A percentile compares a stretch with the other conserved stretches of the same genome.
Conservation (phyloP, 768 basidiomycete species). For the Mycena pura region DNA sequence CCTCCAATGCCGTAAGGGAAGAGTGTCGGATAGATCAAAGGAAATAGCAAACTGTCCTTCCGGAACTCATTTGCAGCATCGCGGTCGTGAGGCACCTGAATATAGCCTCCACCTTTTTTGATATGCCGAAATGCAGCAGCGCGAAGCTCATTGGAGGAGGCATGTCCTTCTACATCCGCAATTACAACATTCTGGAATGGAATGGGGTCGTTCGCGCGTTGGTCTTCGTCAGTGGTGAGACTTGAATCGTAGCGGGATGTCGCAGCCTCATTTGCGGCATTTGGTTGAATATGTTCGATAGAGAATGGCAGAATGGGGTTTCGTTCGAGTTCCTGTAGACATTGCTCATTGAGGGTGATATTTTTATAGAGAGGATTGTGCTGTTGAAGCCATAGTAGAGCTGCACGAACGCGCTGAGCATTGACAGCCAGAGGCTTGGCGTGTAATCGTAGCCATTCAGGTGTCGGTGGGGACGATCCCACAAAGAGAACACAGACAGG, state of each 20-base stretch:
- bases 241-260: not conserved
- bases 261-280: not conserved
- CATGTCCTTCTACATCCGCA: constrained; percentile 31
- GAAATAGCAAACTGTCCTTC: constrained; percentile 28
- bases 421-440: constrained; percentile 5
- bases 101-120: constrained; percentile 20
- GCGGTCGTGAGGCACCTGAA: constrained; percentile 27
- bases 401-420: not conserved
- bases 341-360: not conserved
- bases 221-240: not conserved
- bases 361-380: constrained; percentile 10
- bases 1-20: constrained; percentile 36
- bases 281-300: constrained; percentile 1
- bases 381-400: constrained; percentile 1
- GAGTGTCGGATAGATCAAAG: constrained; percentile 33
- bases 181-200: constrained; percentile 13
- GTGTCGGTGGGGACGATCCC: not conserved
- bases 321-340: not conserved
- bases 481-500: constrained; percentile 8
- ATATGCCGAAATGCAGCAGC: constrained; percentile 33
- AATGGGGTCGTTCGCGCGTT: not conserved
- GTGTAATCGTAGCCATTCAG: constrained; percentile 6
- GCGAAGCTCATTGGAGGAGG: too few species aligned
- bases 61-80: constrained; percentile 29
- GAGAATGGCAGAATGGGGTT: constrained; percentile 3